Base-by-base conservation (phyloP, 768 basidiomycete genomes). In the Tricholoma hemisulphureum region DNA sequence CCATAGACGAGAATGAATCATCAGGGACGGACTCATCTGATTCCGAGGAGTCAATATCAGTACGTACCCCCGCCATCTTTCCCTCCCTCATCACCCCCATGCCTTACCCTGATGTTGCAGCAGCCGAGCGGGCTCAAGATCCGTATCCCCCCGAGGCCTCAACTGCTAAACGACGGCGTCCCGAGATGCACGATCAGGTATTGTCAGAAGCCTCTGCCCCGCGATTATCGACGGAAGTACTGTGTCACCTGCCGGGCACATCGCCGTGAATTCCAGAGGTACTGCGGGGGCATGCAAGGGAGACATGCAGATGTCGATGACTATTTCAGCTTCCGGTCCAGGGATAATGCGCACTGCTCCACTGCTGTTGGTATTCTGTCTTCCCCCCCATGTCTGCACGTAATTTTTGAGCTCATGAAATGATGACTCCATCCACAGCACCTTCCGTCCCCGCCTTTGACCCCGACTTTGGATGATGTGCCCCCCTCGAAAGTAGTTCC, bases 161-260 rank as follows among this genome's bases (percentile, higher is more conserved):
- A 28, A 23, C 48, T 58, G 3, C 20, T 58, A 28, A 51, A 41
- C 41, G 31, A 41, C 8, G 56, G 59, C 6, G 51, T 51, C 39
- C 43, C 16, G 20, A 21, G 50, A 13, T 81, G 80, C 55, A 67
- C 62, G 2, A 71, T 69, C 54, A 63, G 64, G 37, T 57, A 65
- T 49, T 81, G 80, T 45, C 69, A 67, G 7, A 68, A 70, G 29
- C 61, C 66, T 6, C 61, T 81, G 24, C 64, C 72, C 2, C 51
- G 51, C 18, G 68, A 62, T 6, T 71, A 75, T 57, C 69, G 64
- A 1, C 77, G 77, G 78, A 80, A 81, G 61, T 72, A 69, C 8
- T 82, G 80, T 45, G 71, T 75, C 6, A 55, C 74, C 2, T 81
- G 80, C 59, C 74, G 79, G 13, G 59, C 68, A n/a, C 67, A 68